Evolutionary conservation across 2,329 filamentous ascomycete species (phyloP), one percentile per base, ranked within the genome.

Genomic region (Cytospora schulzeri): DNA sequence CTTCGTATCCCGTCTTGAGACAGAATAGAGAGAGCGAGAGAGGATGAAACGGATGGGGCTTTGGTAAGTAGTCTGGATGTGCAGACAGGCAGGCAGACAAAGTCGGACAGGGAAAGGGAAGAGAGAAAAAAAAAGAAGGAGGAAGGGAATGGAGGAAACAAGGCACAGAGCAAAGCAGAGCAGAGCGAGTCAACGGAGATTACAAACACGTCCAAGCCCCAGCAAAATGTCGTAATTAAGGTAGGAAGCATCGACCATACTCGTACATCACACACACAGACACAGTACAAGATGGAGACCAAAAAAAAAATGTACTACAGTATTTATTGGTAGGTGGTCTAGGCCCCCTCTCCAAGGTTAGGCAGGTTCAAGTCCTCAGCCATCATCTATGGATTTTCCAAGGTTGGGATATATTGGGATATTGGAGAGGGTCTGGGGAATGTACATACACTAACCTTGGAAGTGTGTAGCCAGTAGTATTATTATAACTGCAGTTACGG

Each of bases 101-200:
- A n/a, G n/a, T n/a, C n/a, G 38, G 64, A 35, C 62, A 59, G 31
- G 50, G 26, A 48, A 55, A 54, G 11, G 53, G 38, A 58, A 24
- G 22, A 5, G 1, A n/a, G 14, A 17, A n/a, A 9, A 45, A 19
- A 29, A 15, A 24, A 38, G n/a, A 26, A 22, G 33, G 14, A n/a
- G 11, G 9, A 11, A 28, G 33, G 45, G 15, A 22, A 28, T 28
- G 38, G 11, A 35, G 54, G 53, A 29, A n/a, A 24, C 26, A 11
- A 50, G 48, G 22, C 22, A 51, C 22, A 51, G 48, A 22, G 24
- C 38, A 45, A 54, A n/a, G 45, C 56, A 66, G 33, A 64, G 62
- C 45, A 69, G 50, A 26, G 62, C 38, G n/a, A 53, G 48, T 48
- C 28, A 57, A 53, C 45, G 54, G 26, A 53, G 26, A 31, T 48